Conservation (phyloP, 2,329 filamentous ascomycete species). For the Herpotrichia juniperi region DNA sequence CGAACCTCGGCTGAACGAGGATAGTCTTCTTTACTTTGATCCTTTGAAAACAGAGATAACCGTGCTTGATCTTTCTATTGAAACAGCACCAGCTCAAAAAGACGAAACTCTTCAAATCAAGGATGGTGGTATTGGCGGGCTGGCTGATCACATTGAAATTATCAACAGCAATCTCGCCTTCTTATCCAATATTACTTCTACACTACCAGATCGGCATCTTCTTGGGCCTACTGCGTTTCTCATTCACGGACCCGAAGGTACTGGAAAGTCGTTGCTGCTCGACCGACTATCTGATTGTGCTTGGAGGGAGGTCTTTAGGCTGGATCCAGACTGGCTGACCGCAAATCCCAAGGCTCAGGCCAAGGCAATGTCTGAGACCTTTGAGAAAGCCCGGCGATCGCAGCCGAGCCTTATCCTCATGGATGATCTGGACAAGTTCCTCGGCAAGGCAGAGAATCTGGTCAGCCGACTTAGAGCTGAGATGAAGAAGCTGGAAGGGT, state of each 20-base stretch:
- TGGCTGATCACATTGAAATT: conserved; percentile 66
- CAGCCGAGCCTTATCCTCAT: conserved; percentile 81
- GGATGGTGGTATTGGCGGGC: conserved; percentile 66
- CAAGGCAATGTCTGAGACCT: conserved; percentile 67
- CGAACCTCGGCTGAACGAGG: conserved; percentile 37
- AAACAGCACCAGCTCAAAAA: conserved; percentile 11
- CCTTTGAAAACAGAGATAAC: conserved; percentile 28
- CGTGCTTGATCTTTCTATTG: conserved; percentile 11
- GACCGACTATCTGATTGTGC: conserved; percentile 66
- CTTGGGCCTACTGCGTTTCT: conserved; percentile 64
- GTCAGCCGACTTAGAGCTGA: conserved; percentile 30
- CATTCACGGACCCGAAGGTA: conserved; percentile 81
- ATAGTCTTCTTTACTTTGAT: conserved; percentile 38
- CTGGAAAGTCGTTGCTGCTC: conserved; percentile 81
- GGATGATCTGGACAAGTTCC: conserved; percentile 74
- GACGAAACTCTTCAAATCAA: conserved; percentile 34
- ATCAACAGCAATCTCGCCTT: conserved; percentile 70
- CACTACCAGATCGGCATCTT: conserved; percentile 30
- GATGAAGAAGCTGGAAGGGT: conserved; percentile 59
- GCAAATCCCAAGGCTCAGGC: conserved; percentile 52
- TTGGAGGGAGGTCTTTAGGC: conserved; percentile 72
- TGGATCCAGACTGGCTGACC: conserved; percentile 55
- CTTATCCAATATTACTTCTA: conserved; percentile 23
- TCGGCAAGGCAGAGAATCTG: conserved; percentile 38
- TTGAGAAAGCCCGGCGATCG: conserved; percentile 70